These are phyloP conservation scores for Colletotrichum sp. DNA, from an alignment of 2,329 filamentous ascomycete genomes.

Conservation along the genomic window DNA sequence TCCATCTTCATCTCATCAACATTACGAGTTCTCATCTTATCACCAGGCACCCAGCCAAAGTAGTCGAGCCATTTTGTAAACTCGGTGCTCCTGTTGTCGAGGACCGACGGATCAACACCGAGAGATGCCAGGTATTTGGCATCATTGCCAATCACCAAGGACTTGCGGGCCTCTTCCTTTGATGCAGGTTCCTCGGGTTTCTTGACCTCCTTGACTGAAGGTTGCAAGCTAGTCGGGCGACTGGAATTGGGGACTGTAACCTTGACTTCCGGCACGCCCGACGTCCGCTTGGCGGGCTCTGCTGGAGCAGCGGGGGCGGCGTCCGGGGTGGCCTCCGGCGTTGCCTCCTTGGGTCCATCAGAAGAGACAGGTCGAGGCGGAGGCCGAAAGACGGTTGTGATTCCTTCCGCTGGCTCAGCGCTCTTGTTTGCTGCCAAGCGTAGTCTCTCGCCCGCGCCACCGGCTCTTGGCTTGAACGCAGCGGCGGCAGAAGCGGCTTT, in stretches of 20 bases:
- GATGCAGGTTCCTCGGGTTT: slow-evolving; percentile 27
- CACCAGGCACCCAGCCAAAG: slow-evolving; percentile 84
- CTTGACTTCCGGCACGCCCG: slow-evolving; percentile 62
- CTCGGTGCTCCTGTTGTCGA: slow-evolving; percentile 78
- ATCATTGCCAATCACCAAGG: slow-evolving; percentile 74
- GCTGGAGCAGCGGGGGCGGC: slow-evolving; percentile 30
- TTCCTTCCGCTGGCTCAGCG: slow-evolving; percentile 63
- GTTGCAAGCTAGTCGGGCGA: slow-evolving; percentile 44
- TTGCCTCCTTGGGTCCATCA: slow-evolving; percentile 38
- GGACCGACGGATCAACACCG: slow-evolving; percentile 77
- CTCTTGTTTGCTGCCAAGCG: slow-evolving; percentile 64
- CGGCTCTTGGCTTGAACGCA: slow-evolving; percentile 83
- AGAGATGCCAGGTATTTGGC: slow-evolving; percentile 78
- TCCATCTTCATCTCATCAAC: slow-evolving; percentile 84
- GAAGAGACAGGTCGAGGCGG: slow-evolving; percentile 58
- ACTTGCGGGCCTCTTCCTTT: slow-evolving; percentile 61
- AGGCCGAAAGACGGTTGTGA: slow-evolving; percentile 85
- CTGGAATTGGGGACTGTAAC: slow-evolving; percentile 55
- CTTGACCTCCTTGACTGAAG: slow-evolving; percentile 37
- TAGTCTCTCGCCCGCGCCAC: slow-evolving; percentile 83
- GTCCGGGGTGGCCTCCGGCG: slow-evolving; percentile 19
- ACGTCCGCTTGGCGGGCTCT: slow-evolving; percentile 34
- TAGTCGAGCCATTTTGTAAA: slow-evolving; percentile 85
- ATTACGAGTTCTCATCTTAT: slow-evolving; percentile 74
- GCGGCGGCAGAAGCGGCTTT: slow-evolving; percentile 75